phyloP scores from a whole-genome alignment of 768 basidiomycete species.

The Boletus rubescentipes region DNA sequence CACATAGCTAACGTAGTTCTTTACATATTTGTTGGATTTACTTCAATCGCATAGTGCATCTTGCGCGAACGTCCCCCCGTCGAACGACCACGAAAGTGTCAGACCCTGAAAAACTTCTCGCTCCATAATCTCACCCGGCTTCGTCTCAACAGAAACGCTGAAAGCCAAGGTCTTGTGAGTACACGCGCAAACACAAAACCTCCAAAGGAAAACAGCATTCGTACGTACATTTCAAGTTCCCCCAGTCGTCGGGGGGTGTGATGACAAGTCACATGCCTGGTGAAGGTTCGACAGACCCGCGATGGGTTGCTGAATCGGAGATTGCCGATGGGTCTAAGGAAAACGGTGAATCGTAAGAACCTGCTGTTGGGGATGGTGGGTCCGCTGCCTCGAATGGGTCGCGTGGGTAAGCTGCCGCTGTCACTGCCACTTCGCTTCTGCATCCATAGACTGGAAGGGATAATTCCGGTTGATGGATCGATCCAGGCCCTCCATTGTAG shows the following conservation, averaged over 20 bases:
- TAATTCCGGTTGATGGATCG: slow-evolving; percentile 49
- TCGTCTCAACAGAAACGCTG: slow-evolving; percentile 24
- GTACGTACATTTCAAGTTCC: slow-evolving; percentile 27
- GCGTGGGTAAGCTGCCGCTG: slow-evolving; percentile 31
- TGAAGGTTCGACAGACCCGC: slow-evolving; percentile 34
- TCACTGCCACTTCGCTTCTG: slow-evolving; percentile 38
- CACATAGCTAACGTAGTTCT: too few relatives aligned
- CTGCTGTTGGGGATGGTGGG: slow-evolving; percentile 31
- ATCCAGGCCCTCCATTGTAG: slow-evolving; percentile 50
- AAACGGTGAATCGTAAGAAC: slow-evolving; percentile 65
- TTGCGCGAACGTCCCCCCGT: not conserved
- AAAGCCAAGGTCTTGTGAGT: not conserved
- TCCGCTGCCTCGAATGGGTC: slow-evolving; percentile 31
- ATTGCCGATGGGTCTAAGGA: slow-evolving; percentile 70
- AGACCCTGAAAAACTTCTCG: slow-evolving; percentile 23
- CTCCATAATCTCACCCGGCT: slow-evolving; percentile 15
- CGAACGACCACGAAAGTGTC: not conserved
- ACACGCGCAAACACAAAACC: not conserved
- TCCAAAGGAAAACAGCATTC: not conserved
- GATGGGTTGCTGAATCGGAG: slow-evolving; percentile 35
- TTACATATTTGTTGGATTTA: too few relatives aligned
- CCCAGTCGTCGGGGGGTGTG: slow-evolving; percentile 26
- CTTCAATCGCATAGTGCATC: not conserved
- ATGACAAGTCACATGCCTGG: slow-evolving; percentile 39
- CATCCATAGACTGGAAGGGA: slow-evolving; percentile 42